phyloP scores from a whole-genome alignment of 108 stramenopile species.

The Chaetoceros tenuissimus region DNA sequence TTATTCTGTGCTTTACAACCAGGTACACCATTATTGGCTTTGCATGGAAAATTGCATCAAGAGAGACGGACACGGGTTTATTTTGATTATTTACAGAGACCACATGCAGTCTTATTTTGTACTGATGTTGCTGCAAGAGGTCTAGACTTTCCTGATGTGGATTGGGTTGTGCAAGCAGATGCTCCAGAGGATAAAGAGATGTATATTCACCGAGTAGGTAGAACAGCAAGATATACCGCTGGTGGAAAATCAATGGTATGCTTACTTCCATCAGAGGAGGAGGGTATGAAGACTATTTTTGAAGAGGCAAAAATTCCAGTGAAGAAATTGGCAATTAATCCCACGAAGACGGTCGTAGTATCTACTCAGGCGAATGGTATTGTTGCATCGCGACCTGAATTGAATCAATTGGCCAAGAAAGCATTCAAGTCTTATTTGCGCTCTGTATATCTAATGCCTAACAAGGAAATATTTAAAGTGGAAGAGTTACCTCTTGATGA shows the following conservation, averaged over 20 bases:
- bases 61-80: slow-evolving; percentile 90
- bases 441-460: slow-evolving; percentile 81
- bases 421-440: slow-evolving; percentile 91
- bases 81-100: slow-evolving; percentile 85
- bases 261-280: slow-evolving; percentile 83
- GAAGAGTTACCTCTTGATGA: slow-evolving; percentile 69
- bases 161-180: slow-evolving; percentile 98
- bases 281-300: slow-evolving; percentile 32
- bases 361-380: slow-evolving; percentile 77
- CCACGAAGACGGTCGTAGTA: slow-evolving; percentile 85
- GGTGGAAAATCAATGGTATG: slow-evolving; percentile 86
- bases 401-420: slow-evolving; percentile 75
- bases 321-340: slow-evolving; percentile 84
- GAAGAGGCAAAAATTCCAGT: slow-evolving; percentile 71
- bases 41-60: slow-evolving; percentile 98
- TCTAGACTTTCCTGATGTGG: slow-evolving; percentile 93
- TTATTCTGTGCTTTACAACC: slow-evolving; percentile 91
- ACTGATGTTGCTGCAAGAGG: slow-evolving; percentile 97
- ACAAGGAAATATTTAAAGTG: slow-evolving; percentile 68
- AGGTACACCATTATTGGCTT: slow-evolving; percentile 90
- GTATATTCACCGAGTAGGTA: slow-evolving; percentile 92
- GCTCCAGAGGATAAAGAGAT: slow-evolving; percentile 93
- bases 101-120: slow-evolving; percentile 90
- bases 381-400: slow-evolving; percentile 66
- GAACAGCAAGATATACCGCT: slow-evolving; percentile 85